These are phyloP conservation scores for Aspergillus tubingensis DNA, from an alignment of 2,329 filamentous ascomycete genomes.

Conservation along the genomic window DNA sequence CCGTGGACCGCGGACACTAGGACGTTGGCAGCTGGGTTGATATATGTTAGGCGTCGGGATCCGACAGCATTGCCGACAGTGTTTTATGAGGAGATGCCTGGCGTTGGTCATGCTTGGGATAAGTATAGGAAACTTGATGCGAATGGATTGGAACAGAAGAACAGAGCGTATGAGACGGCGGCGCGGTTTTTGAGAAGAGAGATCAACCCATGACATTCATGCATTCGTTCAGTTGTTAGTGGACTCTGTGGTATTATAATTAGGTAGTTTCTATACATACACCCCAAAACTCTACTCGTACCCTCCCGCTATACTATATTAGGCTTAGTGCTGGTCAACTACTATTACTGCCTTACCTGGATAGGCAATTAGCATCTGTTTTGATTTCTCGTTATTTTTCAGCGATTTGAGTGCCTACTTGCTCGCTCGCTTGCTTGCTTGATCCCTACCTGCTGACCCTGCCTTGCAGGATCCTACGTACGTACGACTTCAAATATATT, in stretches of 20 bases:
- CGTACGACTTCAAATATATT: too few species aligned
- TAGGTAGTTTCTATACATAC: too few species aligned
- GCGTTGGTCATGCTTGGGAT: constrained; percentile 41
- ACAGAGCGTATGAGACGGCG: constrained; percentile 33
- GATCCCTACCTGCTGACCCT: too few species aligned
- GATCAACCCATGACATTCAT: background rate
- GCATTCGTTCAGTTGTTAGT: background rate
- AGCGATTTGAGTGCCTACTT: too few species aligned
- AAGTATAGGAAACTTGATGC: constrained; percentile 33
- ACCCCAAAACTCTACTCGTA: too few species aligned
- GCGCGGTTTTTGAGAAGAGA: constrained; percentile 24
- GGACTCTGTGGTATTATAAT: background rate
- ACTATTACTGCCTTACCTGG: too few species aligned
- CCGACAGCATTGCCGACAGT: constrained; percentile 6
- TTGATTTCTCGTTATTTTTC: too few species aligned
- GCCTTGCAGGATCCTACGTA: too few species aligned
- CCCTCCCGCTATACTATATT: too few species aligned
- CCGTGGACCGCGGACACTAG: constrained; percentile 29
- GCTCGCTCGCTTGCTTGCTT: too few species aligned
- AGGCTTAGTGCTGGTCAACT: too few species aligned
- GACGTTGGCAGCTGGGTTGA: constrained; percentile 23
- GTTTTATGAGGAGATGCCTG: background rate
- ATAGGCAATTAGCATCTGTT: too few species aligned
- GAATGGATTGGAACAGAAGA: constrained; percentile 25
- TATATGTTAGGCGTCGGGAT: constrained; percentile 8